Evolutionary conservation across 1,284 basidiomycete species (phyloP).

Genomic region (Microbotryum lychnidis-dioicae): DNA sequence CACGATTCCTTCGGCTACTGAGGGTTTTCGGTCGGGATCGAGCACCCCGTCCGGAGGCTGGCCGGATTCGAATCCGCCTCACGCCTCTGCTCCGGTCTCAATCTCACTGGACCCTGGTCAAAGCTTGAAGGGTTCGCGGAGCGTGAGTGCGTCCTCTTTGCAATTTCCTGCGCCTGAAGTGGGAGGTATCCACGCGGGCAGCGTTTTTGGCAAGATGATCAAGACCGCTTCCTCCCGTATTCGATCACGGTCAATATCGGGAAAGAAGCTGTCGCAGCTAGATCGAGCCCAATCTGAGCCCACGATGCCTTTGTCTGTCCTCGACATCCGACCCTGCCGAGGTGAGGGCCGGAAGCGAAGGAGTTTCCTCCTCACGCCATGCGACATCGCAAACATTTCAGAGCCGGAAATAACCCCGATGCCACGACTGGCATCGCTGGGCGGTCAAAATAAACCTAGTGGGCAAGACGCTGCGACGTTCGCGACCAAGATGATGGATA

Average conservation of each 20-base stretch:
- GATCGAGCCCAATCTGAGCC: too few species aligned
- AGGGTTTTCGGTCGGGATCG: slow-evolving; percentile 15
- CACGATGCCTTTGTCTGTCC: too few species aligned
- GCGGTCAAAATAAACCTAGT: not conserved
- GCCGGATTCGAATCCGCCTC: slow-evolving; percentile 13
- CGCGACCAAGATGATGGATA: not conserved
- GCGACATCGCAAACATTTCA: not conserved
- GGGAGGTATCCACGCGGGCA: too few species aligned
- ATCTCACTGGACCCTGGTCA: slow-evolving; percentile 2
- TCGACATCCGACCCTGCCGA: too few species aligned
- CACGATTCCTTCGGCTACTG: slow-evolving; percentile 10
- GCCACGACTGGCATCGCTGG: not conserved
- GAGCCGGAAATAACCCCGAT: not conserved
- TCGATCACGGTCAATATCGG: too few species aligned
- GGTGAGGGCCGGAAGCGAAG: slow-evolving; percentile 5
- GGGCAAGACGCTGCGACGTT: not conserved
- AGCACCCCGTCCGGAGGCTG: slow-evolving; percentile 33
- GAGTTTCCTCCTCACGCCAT: slow-evolving; percentile 19
- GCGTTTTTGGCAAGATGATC: too few species aligned
- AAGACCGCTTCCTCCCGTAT: too few species aligned
- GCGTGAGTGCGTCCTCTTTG: too few species aligned
- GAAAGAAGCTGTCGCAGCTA: too few species aligned
- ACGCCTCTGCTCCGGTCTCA: slow-evolving; percentile 6
- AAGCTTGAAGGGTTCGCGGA: not conserved
- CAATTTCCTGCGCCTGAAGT: too few species aligned